Base-by-base conservation (phyloP, 768 basidiomycete genomes). In the Porphyrellus cyaneotinctus region DNA sequence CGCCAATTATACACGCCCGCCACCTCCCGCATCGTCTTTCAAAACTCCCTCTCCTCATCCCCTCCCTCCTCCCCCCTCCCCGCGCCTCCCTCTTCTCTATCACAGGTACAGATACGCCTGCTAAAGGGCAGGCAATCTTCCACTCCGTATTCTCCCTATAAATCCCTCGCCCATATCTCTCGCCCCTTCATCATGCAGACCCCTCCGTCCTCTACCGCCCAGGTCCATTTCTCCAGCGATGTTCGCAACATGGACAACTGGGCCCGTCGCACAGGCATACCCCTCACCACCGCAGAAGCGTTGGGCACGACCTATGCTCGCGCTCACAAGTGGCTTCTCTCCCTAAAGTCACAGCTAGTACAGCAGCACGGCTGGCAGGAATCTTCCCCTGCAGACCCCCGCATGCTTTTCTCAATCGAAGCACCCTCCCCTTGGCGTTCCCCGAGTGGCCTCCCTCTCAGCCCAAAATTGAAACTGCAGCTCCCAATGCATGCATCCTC, bases 231-330 rank as follows among this genome's bases (percentile, higher is more conserved):
- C 67, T 88, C 86, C 58, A 84, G 82, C 68, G 84, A 88, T 63
- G 86, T 91, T 67, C 76, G 76, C 52, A 84, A 85, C 67, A 88
- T 92, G 84, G 87, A 90, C 70, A 83, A 78, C 53, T 92, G 89
- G 89, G 86, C 90, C 0, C 76, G 73, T 50, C 82, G 88, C 53
- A 90, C 89, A 0, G 77, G 82, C 66, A 89, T 92, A 45, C 87
- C 88, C 38, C 76, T 92, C 55, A 89, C 88, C 59, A 89, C 85
- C 48, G 89, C 87, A 46, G 89, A 91, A 59, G 87, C 88, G 28
- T 74, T 92, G 49, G 88, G 88, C 18, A 81, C 83, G 13, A 86
- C 84, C 47, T 92, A 92, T 69, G 86, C 88, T 44, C 82, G 85
- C 35, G 85, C 89, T 23, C 88, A 89, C 62, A 83, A 83, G 51